Evolutionary conservation across 257 asterid species (phyloP).

Genomic region (Solanum pinnatisectum): DNA sequence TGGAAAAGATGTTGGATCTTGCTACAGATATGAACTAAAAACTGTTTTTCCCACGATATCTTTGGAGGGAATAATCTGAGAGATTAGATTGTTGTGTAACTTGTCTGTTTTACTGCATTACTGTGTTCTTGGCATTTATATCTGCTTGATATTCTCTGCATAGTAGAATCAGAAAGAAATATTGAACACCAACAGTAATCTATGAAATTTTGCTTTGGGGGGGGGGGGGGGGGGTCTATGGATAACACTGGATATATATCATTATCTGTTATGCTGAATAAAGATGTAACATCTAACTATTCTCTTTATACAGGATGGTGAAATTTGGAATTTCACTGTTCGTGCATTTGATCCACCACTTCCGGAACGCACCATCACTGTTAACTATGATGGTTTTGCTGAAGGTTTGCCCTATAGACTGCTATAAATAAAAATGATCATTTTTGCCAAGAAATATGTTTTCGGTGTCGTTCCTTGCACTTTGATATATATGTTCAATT

Average conservation of each 20-base stretch:
- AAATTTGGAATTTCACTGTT: constrained; percentile 95
- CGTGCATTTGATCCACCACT: constrained; percentile 68
- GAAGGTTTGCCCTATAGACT: constrained; percentile 47
- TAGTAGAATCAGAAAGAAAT: neutral
- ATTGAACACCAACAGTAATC: neutral
- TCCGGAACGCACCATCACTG: constrained; percentile 72
- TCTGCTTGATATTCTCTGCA: neutral
- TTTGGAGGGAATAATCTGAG: neutral
- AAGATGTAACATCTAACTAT: neutral
- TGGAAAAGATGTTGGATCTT: neutral
- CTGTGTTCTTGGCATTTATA: neutral
- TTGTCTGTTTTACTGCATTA: neutral
- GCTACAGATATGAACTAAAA: neutral
- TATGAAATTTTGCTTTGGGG: neutral
- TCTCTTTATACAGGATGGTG: constrained; percentile 73
- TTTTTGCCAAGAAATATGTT: neutral
- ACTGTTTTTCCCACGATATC: neutral
- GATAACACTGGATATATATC: neutral
- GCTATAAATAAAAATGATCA: neutral
- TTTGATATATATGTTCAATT: neutral
- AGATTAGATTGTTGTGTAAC: neutral
- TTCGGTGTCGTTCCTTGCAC: neutral
- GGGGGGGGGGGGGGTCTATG: neutral
- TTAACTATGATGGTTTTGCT: constrained; percentile 91
- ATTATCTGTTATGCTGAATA: neutral